A percentile compares a stretch with the other conserved stretches of the same genome.
phyloP scores from a whole-genome alignment of 371 early-diverging fungal species.

The Circinella minor region DNA sequence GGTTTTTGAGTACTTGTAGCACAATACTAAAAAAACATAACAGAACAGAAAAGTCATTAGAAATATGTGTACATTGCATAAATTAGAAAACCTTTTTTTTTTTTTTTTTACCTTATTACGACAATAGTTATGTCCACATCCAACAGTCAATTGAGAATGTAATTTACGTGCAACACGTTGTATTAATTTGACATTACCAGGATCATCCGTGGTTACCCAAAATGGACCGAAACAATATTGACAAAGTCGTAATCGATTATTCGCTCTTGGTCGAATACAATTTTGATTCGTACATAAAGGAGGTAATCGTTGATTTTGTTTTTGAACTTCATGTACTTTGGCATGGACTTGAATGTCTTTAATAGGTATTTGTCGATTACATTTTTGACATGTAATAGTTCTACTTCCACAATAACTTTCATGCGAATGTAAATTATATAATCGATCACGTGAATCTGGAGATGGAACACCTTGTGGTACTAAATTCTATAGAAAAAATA shows the following conservation, averaged over 20 bases:
- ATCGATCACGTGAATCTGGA: constrained; percentile 63
- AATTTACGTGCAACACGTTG: constrained; percentile 74
- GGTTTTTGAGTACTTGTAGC: constrained; percentile 56
- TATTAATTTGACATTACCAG: constrained; percentile 72
- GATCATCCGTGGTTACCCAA: constrained; percentile 82
- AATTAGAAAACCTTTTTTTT: too few species aligned
- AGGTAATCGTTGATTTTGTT: constrained; percentile 61
- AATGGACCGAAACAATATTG: constrained; percentile 83
- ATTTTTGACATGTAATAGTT: constrained; percentile 82
- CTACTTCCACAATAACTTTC: constrained; percentile 89
- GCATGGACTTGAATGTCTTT: constrained; percentile 81
- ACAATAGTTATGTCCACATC: constrained; percentile 79
- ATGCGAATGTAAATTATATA: constrained; percentile 74
- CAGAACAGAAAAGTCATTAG: neutral
- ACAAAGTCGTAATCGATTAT: constrained; percentile 70
- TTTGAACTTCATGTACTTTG: constrained; percentile 71
- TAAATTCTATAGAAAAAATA: constrained; percentile 33
- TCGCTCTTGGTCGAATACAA: constrained; percentile 62
- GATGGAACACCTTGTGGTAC: constrained; percentile 72
- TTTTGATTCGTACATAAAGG: constrained; percentile 76
- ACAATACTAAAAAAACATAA: constrained; percentile 52
- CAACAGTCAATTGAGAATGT: constrained; percentile 78
- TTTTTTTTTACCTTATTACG: constrained; percentile 60
- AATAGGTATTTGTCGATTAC: constrained; percentile 73
- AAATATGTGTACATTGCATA: neutral